A percentile compares a stretch with the other conserved stretches of the same genome.
Conservation (phyloP, 2,329 filamentous ascomycete species). For the Pleurostoma richardsiae region DNA sequence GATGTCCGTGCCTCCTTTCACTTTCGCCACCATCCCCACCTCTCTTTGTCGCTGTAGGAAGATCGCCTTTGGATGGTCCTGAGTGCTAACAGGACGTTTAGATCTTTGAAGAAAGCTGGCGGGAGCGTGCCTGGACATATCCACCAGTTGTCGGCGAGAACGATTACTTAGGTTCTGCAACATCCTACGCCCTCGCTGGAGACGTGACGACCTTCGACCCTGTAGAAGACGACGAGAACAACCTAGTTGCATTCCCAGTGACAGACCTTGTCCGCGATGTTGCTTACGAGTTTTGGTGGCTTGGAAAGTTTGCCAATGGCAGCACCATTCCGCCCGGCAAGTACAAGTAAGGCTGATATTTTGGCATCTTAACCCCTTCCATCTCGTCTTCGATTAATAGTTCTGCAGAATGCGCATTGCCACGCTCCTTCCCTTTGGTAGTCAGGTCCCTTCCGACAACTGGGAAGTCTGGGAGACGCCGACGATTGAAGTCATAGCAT, state of each 20-base stretch:
- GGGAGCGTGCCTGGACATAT: conserved; percentile 18
- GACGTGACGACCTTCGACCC: neutral
- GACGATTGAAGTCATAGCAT: conserved; percentile 1
- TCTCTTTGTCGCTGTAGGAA: neutral
- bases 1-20: conserved; percentile 11
- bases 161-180: conserved; percentile 15
- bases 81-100: neutral
- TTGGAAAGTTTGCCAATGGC: conserved; percentile 2
- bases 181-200: conserved; percentile 7
- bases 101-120: conserved; percentile 17
- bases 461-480: conserved; percentile 2
- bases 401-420: conserved; percentile 13
- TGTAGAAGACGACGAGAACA: neutral
- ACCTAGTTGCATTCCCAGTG: neutral
- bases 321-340: conserved; percentile 2
- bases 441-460: neutral
- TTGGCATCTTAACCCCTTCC: neutral
- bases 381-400: neutral
- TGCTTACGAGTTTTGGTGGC: conserved; percentile 3
- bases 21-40: neutral
- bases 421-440: conserved; percentile 9
- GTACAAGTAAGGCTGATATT: neutral
- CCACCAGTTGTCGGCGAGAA: conserved; percentile 20
- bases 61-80: neutral
- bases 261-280: neutral